A percentile compares a stretch with the other conserved stretches of the same genome.
Evolutionary conservation across 2,329 filamentous ascomycete genomes (phyloP).

Genomic region (Coniochaeta pulveracea): DNA sequence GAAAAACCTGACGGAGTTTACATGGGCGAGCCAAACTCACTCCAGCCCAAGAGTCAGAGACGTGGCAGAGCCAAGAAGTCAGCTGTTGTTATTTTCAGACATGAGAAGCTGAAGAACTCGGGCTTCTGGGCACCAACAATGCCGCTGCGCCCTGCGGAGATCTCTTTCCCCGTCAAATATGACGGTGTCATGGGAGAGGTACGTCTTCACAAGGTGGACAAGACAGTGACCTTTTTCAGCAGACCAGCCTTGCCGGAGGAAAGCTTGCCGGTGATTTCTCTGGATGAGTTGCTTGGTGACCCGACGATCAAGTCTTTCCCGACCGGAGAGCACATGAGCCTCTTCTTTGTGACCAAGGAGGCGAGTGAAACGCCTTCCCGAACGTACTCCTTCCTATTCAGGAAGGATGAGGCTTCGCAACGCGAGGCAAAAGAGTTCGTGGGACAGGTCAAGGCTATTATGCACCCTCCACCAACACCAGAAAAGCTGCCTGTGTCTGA

Average conservation of each 20-base stretch:
- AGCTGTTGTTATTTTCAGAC: slow-evolving; percentile 18
- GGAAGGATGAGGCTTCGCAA: slow-evolving; percentile 6
- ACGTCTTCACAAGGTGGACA: slow-evolving; percentile 6
- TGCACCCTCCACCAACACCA: slow-evolving; percentile 3
- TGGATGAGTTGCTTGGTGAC: slow-evolving; percentile 10
- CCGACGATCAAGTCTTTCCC: slow-evolving; percentile 12
- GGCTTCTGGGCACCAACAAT: background rate
- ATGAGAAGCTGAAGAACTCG: slow-evolving; percentile 14
- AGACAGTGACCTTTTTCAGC: slow-evolving; percentile 11
- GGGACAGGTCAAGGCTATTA: background rate
- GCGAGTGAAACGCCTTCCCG: slow-evolving; percentile 5
- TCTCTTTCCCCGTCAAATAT: slow-evolving; percentile 9
- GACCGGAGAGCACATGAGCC: slow-evolving; percentile 11
- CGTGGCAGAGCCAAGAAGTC: slow-evolving; percentile 20
- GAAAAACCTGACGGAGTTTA: slow-evolving; percentile 10
- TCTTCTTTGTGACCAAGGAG: slow-evolving; percentile 11
- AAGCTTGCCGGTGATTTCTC: slow-evolving; percentile 12
- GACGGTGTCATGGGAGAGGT: slow-evolving; percentile 13
- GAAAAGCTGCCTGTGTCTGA: too few species aligned
- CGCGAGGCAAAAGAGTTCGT: slow-evolving; percentile 6
- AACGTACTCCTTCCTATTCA: slow-evolving; percentile 14
- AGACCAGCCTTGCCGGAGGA: slow-evolving; percentile 7
- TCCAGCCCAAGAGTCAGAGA: slow-evolving; percentile 13
- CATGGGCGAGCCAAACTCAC: slow-evolving; percentile 16
- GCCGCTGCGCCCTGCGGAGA: background rate